Evolutionary conservation across 106 monocot species (phyloP).

Genomic region (Allium fistulosum): DNA sequence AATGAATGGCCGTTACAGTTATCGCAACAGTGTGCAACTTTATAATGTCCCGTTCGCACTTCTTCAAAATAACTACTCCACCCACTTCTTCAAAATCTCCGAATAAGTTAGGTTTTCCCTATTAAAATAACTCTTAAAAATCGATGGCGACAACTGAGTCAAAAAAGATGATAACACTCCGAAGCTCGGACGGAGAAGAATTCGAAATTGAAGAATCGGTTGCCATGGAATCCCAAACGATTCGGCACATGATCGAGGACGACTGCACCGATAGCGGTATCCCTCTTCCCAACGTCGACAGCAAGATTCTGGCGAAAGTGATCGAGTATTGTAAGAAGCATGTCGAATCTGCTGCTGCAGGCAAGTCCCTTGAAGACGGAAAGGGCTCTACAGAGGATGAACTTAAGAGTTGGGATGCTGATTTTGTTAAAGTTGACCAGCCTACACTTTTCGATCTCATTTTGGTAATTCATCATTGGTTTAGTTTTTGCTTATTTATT

Average conservation of each 20-base stretch:
- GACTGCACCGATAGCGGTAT: slow-evolving; percentile 47
- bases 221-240: slow-evolving; percentile 42
- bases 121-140: too few relatives aligned
- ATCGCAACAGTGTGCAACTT: too few relatives aligned
- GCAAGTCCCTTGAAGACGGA: neutral
- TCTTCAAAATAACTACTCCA: too few relatives aligned
- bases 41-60: too few relatives aligned
- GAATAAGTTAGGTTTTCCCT: too few relatives aligned
- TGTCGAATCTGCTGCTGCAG: slow-evolving; percentile 5
- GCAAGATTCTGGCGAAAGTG: slow-evolving; percentile 54
- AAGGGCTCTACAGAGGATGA: too few relatives aligned
- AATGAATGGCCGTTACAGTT: too few relatives aligned
- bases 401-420: slow-evolving; percentile 13
- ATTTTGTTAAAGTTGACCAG: slow-evolving; percentile 18
- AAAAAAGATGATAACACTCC: slow-evolving; percentile 28
- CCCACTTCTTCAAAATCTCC: too few relatives aligned
- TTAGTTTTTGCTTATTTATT: too few relatives aligned
- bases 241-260: slow-evolving; percentile 66
- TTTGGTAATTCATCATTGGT: neutral
- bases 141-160: too few relatives aligned
- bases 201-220: slow-evolving; percentile 51
- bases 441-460: slow-evolving; percentile 17
- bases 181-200: slow-evolving; percentile 39
- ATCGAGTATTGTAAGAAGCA: slow-evolving; percentile 74
- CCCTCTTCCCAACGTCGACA: slow-evolving; percentile 54